A percentile compares a stretch with the other conserved stretches of the same genome.
Conservation (phyloP, 1,139 yeast species). For the Nakaseomyces bracarensis region DNA sequence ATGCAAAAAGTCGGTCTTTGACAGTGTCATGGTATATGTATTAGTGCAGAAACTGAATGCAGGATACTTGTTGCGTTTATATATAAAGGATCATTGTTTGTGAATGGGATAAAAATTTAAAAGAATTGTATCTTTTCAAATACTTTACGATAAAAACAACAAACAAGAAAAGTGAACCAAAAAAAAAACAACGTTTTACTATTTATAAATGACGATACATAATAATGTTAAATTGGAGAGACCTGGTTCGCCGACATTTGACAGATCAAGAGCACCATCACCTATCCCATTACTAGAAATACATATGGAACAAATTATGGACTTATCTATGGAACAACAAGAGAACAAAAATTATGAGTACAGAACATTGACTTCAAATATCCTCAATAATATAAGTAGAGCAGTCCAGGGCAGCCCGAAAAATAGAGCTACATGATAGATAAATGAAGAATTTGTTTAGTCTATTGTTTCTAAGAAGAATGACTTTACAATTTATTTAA, state of each 20-base stretch:
- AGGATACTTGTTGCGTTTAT: too few relatives aligned
- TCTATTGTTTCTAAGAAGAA: neutral
- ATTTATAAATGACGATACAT: too few relatives aligned
- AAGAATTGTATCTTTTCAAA: neutral
- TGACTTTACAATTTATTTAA: neutral
- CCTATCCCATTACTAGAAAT: neutral
- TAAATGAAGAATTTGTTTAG: too few relatives aligned
- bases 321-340: neutral
- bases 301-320: neutral
- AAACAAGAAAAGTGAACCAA: neutral
- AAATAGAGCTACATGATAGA: neutral
- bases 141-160: neutral
- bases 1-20: too few relatives aligned
- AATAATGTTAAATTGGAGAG: too few relatives aligned
- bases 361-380: neutral
- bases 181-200: neutral
- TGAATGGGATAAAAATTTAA: neutral
- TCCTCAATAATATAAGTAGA: neutral
- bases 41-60: too few relatives aligned
- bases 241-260: conserved; percentile 1
- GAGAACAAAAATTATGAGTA: neutral
- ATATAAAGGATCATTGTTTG: too few relatives aligned
- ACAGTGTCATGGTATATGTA: too few relatives aligned
- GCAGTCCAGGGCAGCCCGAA: neutral
- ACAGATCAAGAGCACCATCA: conserved; percentile 5